Percentiles rank a stretch among this genome's conserved stretches.
Evolutionary conservation across 2,329 filamentous ascomycete species (phyloP).

Genomic region (Blastomyces gilchristii): DNA sequence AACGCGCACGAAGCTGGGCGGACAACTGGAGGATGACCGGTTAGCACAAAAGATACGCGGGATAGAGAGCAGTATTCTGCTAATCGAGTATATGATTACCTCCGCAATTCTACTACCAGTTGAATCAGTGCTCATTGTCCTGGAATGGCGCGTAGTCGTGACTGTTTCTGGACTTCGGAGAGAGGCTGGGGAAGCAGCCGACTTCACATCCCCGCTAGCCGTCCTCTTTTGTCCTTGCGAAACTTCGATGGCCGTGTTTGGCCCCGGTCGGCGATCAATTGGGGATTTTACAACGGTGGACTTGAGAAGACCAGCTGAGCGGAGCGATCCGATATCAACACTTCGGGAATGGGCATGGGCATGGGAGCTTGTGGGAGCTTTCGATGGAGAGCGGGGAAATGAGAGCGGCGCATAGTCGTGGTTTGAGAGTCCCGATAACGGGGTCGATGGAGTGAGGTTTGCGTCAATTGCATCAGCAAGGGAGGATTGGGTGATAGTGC

Average conservation of each 20-base stretch:
- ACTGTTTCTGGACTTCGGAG: conserved; percentile 23
- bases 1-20: conserved; percentile 66
- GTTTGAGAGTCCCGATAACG: conserved; percentile 11
- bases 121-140: conserved; percentile 60
- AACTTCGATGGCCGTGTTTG: conserved; percentile 9
- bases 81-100: conserved; percentile 48
- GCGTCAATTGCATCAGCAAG: conserved; percentile 11
- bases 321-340: background rate
- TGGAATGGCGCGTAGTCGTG: conserved; percentile 47
- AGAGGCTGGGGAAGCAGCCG: conserved; percentile 20
- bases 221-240: conserved; percentile 56
- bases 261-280: conserved; percentile 13
- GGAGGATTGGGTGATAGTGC: conserved; percentile 15
- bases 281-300: conserved; percentile 13
- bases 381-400: background rate
- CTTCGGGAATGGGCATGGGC: conserved; percentile 1
- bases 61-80: background rate
- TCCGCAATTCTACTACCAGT: conserved; percentile 65
- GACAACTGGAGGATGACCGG: conserved; percentile 47
- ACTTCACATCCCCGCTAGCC: conserved; percentile 64
- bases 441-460: conserved; percentile 13
- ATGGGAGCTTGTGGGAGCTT: conserved; percentile 1
- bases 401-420: conserved; percentile 1
- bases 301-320: conserved; percentile 12
- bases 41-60: conserved; percentile 14